Evolutionary conservation across 441 rosid species (phyloP).

Genomic region (California macrophylla): DNA sequence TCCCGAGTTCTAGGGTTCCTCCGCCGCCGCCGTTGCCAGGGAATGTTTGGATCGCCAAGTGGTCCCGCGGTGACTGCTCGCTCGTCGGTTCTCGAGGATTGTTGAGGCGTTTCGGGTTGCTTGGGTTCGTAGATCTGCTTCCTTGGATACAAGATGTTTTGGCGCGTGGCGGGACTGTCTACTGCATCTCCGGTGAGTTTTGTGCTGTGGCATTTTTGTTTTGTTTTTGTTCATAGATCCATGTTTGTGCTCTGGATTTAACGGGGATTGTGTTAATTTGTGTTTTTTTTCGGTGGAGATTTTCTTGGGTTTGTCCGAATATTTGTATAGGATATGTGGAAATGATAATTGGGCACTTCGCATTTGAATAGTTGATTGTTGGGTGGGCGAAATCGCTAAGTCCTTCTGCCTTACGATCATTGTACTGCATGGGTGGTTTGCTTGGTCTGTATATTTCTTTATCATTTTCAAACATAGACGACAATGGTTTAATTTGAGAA

Average conservation of each 20-base stretch:
- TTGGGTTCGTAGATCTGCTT: slow-evolving; percentile 1
- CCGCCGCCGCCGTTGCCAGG: not conserved
- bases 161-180: slow-evolving; percentile 92
- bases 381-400: not conserved
- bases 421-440: not conserved
- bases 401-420: not conserved
- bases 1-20: slow-evolving; percentile 3
- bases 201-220: not conserved
- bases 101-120: slow-evolving; percentile 1
- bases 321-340: not conserved
- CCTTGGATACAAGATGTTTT: slow-evolving; percentile 51
- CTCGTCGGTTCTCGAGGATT: not conserved
- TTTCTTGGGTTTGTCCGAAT: not conserved
- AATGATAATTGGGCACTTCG: not conserved
- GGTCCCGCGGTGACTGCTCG: not conserved
- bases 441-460: not conserved
- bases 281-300: not conserved
- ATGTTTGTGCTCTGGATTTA: not conserved
- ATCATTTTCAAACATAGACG: not conserved
- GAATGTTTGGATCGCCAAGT: slow-evolving; percentile 4
- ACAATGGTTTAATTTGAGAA: not conserved
- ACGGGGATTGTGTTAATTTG: not conserved
- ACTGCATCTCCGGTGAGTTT: slow-evolving; percentile 82
- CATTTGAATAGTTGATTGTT: not conserved
- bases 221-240: not conserved